Evolutionary conservation across 176 grass and related monocot genomes (phyloP).

Genomic region (Melocanna baccifera): DNA sequence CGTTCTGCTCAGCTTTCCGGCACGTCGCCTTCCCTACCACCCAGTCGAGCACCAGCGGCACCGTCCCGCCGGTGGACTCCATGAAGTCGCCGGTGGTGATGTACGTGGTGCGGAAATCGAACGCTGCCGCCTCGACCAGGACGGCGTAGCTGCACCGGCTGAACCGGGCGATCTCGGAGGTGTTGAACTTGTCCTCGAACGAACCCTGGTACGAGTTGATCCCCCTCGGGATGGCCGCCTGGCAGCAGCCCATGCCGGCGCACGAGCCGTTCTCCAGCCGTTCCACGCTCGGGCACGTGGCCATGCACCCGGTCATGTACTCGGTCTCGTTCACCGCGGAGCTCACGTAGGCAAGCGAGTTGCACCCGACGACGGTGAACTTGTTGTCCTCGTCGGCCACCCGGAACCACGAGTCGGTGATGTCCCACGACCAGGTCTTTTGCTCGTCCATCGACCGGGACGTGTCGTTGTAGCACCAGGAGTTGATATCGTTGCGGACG

Average conservation of each 20-base stretch:
- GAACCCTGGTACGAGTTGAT: neutral
- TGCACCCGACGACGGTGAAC: constrained; percentile 49
- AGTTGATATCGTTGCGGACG: neutral
- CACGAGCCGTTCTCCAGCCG: constrained; percentile 40
- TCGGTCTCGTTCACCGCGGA: neutral
- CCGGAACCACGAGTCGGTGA: constrained; percentile 25
- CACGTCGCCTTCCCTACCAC: constrained; percentile 57
- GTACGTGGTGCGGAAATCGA: constrained; percentile 52
- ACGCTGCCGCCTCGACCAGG: constrained; percentile 45
- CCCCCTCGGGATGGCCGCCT: constrained; percentile 40
- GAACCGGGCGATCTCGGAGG: neutral
- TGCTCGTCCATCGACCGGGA: neutral
- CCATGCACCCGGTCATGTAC: constrained; percentile 43
- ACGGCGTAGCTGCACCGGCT: constrained; percentile 58
- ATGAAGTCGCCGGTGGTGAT: constrained; percentile 47
- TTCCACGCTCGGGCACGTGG: neutral
- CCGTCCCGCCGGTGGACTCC: neutral
- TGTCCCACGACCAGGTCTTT: neutral
- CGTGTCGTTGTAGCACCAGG: constrained; percentile 34
- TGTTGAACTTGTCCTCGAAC: constrained; percentile 29
- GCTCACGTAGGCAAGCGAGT: constrained; percentile 34
- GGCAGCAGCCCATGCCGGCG: constrained; percentile 65
- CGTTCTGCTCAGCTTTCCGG: constrained; percentile 29
- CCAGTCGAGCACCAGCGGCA: constrained; percentile 70
- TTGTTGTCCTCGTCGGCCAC: constrained; percentile 31